phyloP scores from a whole-genome alignment of 495 filamentous ascomycete genomes.

The Endocarpon pusillum region DNA sequence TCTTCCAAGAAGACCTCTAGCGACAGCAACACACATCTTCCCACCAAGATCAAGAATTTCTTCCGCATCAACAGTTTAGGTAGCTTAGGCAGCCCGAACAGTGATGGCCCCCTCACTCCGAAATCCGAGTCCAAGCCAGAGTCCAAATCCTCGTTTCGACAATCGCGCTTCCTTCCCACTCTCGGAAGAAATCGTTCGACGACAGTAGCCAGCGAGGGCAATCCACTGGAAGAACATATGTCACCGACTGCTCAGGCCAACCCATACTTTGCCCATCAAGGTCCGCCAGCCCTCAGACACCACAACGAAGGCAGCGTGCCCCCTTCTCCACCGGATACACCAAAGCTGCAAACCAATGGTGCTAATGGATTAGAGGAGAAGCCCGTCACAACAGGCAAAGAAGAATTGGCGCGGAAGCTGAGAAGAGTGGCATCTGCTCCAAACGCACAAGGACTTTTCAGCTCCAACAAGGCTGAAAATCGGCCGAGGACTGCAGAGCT shows the following conservation, averaged over 20 bases:
- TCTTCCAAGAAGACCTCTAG: constrained; percentile 29
- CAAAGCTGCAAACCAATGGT: constrained; percentile 53
- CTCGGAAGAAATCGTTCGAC: constrained; percentile 65
- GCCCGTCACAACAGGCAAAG: constrained; percentile 65
- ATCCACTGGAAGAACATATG: constrained; percentile 69
- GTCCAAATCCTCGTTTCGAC: constrained; percentile 53
- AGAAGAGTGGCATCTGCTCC: constrained; percentile 89
- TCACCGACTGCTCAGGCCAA: constrained; percentile 92
- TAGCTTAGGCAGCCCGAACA: constrained; percentile 27
- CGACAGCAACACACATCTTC: constrained; percentile 38
- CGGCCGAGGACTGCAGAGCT: constrained; percentile 67
- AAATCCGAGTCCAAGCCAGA: constrained; percentile 32
- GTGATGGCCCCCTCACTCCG: constrained; percentile 23
- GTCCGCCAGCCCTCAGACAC: constrained; percentile 79
- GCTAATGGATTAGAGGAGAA: constrained; percentile 57
- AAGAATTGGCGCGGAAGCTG: constrained; percentile 82
- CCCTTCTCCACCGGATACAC: constrained; percentile 88
- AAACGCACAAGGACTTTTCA: constrained; percentile 89
- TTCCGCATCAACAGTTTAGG: constrained; percentile 78
- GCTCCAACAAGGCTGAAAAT: constrained; percentile 41
- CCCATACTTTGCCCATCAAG: constrained; percentile 94
- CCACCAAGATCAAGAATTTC: constrained; percentile 87
- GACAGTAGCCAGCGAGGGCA: constrained; percentile 87
- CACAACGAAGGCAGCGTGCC: constrained; percentile 92
- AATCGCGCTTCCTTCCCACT: constrained; percentile 66